Base-by-base conservation (phyloP, 73 alveolate genomes). In the Breviolum minutum region DNA sequence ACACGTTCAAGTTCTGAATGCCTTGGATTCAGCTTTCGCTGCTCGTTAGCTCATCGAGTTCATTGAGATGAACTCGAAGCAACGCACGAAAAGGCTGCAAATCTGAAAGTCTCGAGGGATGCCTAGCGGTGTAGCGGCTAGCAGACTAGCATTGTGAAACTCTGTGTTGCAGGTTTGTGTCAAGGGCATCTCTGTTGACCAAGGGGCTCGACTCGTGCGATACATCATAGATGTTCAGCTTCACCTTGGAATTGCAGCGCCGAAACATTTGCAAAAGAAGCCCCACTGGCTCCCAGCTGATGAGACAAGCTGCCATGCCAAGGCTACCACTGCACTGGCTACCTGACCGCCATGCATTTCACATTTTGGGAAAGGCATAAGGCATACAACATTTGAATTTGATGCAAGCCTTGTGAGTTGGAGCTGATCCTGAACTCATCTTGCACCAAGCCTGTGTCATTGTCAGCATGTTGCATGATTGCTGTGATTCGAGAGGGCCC, bases 241-340 rank as follows among this genome's bases (percentile, higher is more conserved):
- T 80, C 69, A 80, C 88, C 88, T 80, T 62, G 54, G 54, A 40
- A 40, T 40, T 40, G 54, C n/a, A n/a, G n/a, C n/a, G n/a, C 54
- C 54, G 54, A 40, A 40, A 40, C 54, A n/a, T n/a, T n/a, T 40
- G 54, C 54, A 40, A 40, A 40, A 40, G 54, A 40, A 40, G 54
- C 54, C 54, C 54, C 54, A 40, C 54, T 40, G 54, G 54, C 54
- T 40, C 54, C 54, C 54, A 40, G 54, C 54, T 40, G 3, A 26
- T 77, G 63, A 77, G 86, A 60, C 62, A 29, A 77, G 86, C 26
- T 12, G 61, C 86, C 86, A 77, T 77, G n/a, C 86, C 86, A 63
- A 77, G 86, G 86, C 86, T 77, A 77, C 86, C 86, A 24, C 86
- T 77, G 86, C 86, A 29, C 22, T 77, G 86, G 86, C 86, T 77